Base-by-base conservation (phyloP, 1,284 basidiomycete genomes). In the Ustilago trichophora region DNA sequence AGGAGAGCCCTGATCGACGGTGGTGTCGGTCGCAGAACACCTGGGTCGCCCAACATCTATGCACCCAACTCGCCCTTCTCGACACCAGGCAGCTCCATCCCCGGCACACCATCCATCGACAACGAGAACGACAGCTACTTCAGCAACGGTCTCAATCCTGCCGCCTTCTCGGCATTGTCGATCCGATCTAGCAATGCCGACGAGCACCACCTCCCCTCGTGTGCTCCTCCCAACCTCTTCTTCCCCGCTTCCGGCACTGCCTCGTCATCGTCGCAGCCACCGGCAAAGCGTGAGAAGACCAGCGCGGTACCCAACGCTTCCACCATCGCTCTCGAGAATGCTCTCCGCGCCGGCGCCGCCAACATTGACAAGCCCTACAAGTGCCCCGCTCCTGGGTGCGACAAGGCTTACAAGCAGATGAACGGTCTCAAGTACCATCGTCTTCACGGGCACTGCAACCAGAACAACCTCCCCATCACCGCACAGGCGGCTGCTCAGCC, bases 331-430 rank as follows among this genome's bases (percentile, higher is more conserved):
- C 33, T 57, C 33, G 56, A 53, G 51, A 58, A 65, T 26, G 64
- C 47, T 7, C 45, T 55, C 16, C 49, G 50, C n/a, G 62, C 66
- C 26, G 50, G 48, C 12, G 60, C 50, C 27, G 52, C 65, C 25
- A 50, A 63, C 34, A 57, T 72, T 46, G 84, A 85, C 69, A 97
- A 97, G 83, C 95, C 95, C 0, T 98, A 95, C 88, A 88, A 90
- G 67, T 98, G 95, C 85, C 93, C 93, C 13, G 95, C 95, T 75
- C 90, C 91, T 0, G 95, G 96, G 53, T 98, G 95, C 85, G 94
- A 93, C 85, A 98, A 98, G 86, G 89, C 89, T 38, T 98, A 98
- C 87, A 98, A 98, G 85, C 95, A 98, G 84, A 93, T 92, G 60
- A 92, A 92, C 79, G 91, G 91, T 1, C 86, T 98, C 76, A 98